Evolutionary conservation across 169 alveolate species (phyloP), one percentile per base, ranked within the genome.

Genomic region (Neospora caninum): DNA sequence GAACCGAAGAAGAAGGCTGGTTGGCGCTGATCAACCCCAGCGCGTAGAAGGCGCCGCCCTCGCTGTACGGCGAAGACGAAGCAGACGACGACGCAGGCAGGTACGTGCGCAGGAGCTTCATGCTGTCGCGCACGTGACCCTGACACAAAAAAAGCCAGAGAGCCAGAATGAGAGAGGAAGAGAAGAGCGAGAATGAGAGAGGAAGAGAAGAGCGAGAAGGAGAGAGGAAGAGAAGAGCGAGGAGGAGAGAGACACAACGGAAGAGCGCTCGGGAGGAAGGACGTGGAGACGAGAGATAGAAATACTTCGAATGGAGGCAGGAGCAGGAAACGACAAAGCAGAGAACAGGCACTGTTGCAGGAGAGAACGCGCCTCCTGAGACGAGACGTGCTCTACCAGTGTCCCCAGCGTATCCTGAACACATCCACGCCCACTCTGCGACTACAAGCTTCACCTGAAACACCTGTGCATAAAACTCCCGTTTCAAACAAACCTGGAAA

Each of bases 21-120:
- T 98, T 98, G 29, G 99, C 98, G 96, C 98, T 97, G 83, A 99
- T 98, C 58, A 99, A 94, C 38, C 99, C 99, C 39, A 98, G 92
- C n/a, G 99, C 99, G 95, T 98, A 99, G 82, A 98, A 97, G 34
- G 99, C 98, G 29, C 99, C 99, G 0, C 99, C 99, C 80, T 99
- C 99, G 6, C 99, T 96, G 94, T 98, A 99, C 80, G 92, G 94
- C 58, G 92, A 36, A 42, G 89, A 91, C 27, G 89, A 80, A 13
- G 83, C 27, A 22, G 73, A 80, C 34, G 73, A 2, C 84, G 54
- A 1, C 64, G 88, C 34, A 36, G 96, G 97, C 87, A 94, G 96
- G 95, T 92, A 92, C 45, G 95, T 80, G 45, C 73, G 70, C 83
- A 82, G 70, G 31, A 92, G 45, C 84, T 36, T 67, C 82, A 45